A percentile compares a stretch with the other conserved stretches of the same genome.
Conservation (phyloP, 345 rosid species). For the Turnera subulata region DNA sequence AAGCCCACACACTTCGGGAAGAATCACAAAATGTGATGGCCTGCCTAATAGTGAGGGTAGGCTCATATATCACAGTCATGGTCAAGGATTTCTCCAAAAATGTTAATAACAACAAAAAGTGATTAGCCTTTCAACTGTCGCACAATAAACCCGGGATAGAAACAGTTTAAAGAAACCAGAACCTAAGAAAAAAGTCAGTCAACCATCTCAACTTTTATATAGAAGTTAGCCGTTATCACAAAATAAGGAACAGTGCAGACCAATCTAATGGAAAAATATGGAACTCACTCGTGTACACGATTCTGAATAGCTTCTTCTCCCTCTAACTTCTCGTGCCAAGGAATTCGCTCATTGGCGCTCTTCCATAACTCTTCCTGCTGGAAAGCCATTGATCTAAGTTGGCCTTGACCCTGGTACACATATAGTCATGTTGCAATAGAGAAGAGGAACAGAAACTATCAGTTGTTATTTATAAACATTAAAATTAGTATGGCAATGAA, state of each 20-base stretch:
- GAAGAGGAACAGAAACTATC: neutral
- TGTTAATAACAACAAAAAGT: too few species aligned
- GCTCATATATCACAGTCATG: too few species aligned
- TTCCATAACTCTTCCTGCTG: conserved; percentile 82
- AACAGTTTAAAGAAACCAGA: too few species aligned
- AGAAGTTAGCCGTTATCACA: neutral
- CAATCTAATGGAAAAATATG: conserved; percentile 9
- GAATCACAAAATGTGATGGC: too few species aligned
- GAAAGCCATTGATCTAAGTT: conserved; percentile 76
- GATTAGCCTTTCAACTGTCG: too few species aligned
- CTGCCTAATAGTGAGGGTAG: too few species aligned
- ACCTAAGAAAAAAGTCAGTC: too few species aligned
- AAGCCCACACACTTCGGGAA: too few species aligned
- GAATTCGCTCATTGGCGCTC: conserved; percentile 79
- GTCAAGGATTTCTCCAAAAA: too few species aligned
- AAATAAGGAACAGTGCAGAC: conserved; percentile 6
- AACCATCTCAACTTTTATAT: neutral
- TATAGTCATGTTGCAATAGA: conserved; percentile 8
- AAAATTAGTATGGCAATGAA: neutral
- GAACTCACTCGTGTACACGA: conserved; percentile 89
- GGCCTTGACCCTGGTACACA: conserved; percentile 56
- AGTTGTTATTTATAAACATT: neutral
- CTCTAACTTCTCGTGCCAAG: conserved; percentile 94
- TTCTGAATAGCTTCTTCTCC: conserved; percentile 95
- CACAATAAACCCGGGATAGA: too few species aligned